Evolutionary conservation across 345 rosid genomes (phyloP).

Genomic region (Camelina sativa): DNA sequence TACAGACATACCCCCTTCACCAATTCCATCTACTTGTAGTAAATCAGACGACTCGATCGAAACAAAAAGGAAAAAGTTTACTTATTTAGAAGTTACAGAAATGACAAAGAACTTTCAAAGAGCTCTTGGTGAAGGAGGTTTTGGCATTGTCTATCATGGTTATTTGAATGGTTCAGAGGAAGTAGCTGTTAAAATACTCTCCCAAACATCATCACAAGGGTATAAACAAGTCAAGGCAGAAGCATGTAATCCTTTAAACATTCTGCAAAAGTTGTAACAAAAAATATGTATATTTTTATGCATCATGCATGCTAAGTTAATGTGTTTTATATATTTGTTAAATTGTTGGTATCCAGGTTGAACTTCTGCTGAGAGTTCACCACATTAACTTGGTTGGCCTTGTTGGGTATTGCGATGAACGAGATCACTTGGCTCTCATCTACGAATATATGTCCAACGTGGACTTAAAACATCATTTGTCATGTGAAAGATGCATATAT

Average conservation of each 20-base stretch:
- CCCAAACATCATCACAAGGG: conserved; percentile 22
- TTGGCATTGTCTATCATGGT: conserved; percentile 57
- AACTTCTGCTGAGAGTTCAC: conserved; percentile 45
- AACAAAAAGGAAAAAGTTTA: conserved; percentile 37
- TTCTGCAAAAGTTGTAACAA: background rate
- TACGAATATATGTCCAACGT: conserved; percentile 47
- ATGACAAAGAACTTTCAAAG: conserved; percentile 50
- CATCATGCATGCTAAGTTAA: background rate
- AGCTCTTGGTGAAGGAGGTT: conserved; percentile 56
- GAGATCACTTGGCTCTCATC: conserved; percentile 40
- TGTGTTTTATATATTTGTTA: background rate
- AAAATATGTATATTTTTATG: background rate
- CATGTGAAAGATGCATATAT: conserved; percentile 11
- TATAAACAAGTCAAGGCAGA: conserved; percentile 28
- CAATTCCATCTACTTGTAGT: background rate
- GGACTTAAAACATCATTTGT: conserved; percentile 27
- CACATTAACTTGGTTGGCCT: conserved; percentile 45
- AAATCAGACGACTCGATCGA: conserved; percentile 7
- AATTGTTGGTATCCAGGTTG: conserved; percentile 30
- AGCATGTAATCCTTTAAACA: background rate
- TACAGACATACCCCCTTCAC: background rate
- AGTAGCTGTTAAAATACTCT: conserved; percentile 25
- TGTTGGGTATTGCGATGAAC: conserved; percentile 47
- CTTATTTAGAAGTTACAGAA: conserved; percentile 36
- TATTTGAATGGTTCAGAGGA: conserved; percentile 18